These are phyloP conservation scores for Aspergillus carlsbadensis DNA, from an alignment of 495 filamentous ascomycete genomes.

Conservation along the genomic window DNA sequence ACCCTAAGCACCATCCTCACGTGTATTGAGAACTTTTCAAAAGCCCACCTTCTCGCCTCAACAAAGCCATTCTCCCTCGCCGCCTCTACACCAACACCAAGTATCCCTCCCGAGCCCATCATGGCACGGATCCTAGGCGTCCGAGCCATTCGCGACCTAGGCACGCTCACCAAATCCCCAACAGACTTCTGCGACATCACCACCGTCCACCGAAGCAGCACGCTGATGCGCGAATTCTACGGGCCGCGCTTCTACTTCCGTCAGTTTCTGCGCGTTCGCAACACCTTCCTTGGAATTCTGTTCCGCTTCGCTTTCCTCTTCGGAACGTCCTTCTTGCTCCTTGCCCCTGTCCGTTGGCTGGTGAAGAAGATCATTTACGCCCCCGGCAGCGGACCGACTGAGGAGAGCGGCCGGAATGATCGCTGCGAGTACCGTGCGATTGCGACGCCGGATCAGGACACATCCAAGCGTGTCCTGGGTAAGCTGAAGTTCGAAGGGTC, in stretches of 20 bases:
- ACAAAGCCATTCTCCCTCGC: conserved; percentile 65
- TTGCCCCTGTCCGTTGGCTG: conserved; percentile 56
- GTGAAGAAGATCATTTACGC: conserved; percentile 53
- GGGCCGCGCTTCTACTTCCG: conserved; percentile 71
- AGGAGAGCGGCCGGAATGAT: conserved; percentile 56
- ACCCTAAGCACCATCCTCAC: conserved; percentile 65
- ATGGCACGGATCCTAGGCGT: conserved; percentile 57
- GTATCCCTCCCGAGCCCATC: conserved; percentile 32
- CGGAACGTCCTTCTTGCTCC: conserved; percentile 49
- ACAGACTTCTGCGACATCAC: conserved; percentile 59
- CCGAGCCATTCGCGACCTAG: conserved; percentile 61
- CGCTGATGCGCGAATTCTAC: conserved; percentile 65
- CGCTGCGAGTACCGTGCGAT: conserved; percentile 64
- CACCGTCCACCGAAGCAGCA: conserved; percentile 76
- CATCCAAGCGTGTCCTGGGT: conserved; percentile 53
- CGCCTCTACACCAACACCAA: conserved; percentile 51
- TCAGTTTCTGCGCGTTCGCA: conserved; percentile 65
- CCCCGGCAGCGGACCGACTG: conserved; percentile 66
- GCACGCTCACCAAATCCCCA: conserved; percentile 62
- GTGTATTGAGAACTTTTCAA: conserved; percentile 60
- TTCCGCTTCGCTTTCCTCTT: conserved; percentile 57
- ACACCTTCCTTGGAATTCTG: conserved; percentile 53
- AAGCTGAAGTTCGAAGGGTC: conserved; percentile 59
- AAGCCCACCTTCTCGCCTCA: conserved; percentile 54
- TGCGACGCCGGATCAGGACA: conserved; percentile 56